Evolutionary conservation across 148 eudicot species (phyloP), one percentile per base, ranked within the genome.

Genomic region (Nepenthes mirabilis): DNA sequence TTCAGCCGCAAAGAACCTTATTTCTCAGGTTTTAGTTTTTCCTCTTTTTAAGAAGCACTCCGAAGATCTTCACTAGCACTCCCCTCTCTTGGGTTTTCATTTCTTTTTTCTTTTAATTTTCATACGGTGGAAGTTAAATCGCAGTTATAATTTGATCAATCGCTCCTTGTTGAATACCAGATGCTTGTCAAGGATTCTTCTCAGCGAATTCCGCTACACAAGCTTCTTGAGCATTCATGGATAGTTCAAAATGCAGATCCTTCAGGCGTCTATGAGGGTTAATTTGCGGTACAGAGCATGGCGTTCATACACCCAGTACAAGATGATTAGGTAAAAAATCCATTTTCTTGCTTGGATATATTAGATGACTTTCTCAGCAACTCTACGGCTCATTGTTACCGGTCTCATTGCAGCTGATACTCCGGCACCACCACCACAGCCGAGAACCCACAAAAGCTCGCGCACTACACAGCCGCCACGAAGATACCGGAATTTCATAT

Each of bases 191-290:
- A 77, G 73, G 96, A 85, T 68, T 85, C 96, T 11, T 75, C 91
- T 12, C 65, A 73, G 36, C 87, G 98, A 43, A 74, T 91, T 62
- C 91, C 96, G 2, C 65, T 91, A 14, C 94, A 91, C 85, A 91
- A 91, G 80, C 72, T 91, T 48, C 79, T 91, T 14, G 96, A 91
- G 77, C 98, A 91, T 74, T 83, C 98, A 36, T 91, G 98, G 98
- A 88, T 91, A 8, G 70, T 91, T 49, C 96, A 88, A 66, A 79
- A 88, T 71, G 96, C 96, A 55, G 96, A 91, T 66, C 90, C 94
- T 49, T 81, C 96, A 36, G 97, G 97, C 34, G 70, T 80, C 51
- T 91, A 83, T 64, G 80, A 65, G 77, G 12, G 6, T 12, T 49
- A 11, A 40, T 40, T 8, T 40, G 4, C 8, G 45, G 6, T 40